These are phyloP conservation scores for Arthroderma uncinatum DNA, from an alignment of 2,329 filamentous ascomycete species.

Conservation along the genomic window DNA sequence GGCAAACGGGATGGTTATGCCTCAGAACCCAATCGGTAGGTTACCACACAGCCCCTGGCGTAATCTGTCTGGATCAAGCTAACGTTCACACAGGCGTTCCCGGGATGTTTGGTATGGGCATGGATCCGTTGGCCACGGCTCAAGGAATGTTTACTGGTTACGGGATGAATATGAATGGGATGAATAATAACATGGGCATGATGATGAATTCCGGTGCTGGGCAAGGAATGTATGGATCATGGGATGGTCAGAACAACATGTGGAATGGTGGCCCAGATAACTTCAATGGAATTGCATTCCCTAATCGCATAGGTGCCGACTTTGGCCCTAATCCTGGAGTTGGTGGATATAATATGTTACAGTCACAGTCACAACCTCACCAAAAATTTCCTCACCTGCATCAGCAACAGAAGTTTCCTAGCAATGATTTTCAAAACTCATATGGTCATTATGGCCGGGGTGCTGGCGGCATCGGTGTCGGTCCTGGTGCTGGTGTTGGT, in stretches of 20 bases:
- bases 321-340: constrained; percentile 66
- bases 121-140: constrained; percentile 52
- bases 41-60: constrained; percentile 15
- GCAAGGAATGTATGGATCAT: constrained; percentile 61
- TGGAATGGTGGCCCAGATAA: constrained; percentile 54
- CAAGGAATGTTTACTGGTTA: constrained; percentile 41
- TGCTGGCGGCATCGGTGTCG: constrained; percentile 35
- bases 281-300: constrained; percentile 71
- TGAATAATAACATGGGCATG: constrained; percentile 67
- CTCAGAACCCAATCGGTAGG: constrained; percentile 86
- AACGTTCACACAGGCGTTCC: constrained; percentile 12
- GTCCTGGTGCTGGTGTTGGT: too few relatives aligned
- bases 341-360: constrained; percentile 57
- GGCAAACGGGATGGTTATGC: constrained; percentile 42
- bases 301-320: constrained; percentile 54
- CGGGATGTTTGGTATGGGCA: constrained; percentile 73
- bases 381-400: constrained; percentile 63
- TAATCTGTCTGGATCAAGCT: background rate
- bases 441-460: constrained; percentile 58
- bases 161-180: constrained; percentile 74
- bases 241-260: constrained; percentile 52
- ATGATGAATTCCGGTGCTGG: constrained; percentile 47
- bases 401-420: constrained; percentile 44
- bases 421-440: constrained; percentile 60
- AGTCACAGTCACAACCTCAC: constrained; percentile 62